Evolutionary conservation across 352 stramenopile genomes (phyloP).

Genomic region (Pythium aphanidermatum): DNA sequence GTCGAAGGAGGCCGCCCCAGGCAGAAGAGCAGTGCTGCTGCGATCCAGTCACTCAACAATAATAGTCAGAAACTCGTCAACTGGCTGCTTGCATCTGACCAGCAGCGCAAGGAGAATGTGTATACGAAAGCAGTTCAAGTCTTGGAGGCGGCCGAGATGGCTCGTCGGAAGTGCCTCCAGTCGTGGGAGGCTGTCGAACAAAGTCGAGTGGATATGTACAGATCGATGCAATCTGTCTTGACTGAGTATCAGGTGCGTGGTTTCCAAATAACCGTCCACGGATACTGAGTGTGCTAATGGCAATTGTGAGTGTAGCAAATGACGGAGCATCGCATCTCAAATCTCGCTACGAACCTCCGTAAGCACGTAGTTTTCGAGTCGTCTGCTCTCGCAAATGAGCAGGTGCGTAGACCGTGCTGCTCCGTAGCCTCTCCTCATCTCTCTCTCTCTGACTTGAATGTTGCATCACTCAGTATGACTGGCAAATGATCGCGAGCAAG

Average conservation of each 20-base stretch:
- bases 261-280: background rate
- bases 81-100: constrained; percentile 64
- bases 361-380: constrained; percentile 84
- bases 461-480: constrained; percentile 57
- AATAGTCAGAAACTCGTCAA: constrained; percentile 74
- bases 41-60: constrained; percentile 46
- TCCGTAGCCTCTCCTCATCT: background rate
- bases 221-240: constrained; percentile 56
- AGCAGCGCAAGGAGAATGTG: constrained; percentile 66
- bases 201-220: constrained; percentile 62
- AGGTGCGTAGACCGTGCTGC: constrained; percentile 29
- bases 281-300: background rate
- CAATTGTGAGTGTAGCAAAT: constrained; percentile 41
- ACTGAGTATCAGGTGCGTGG: constrained; percentile 70
- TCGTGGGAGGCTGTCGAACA: constrained; percentile 60
- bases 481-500: constrained; percentile 68
- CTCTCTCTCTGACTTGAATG: background rate
- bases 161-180: constrained; percentile 51
- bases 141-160: constrained; percentile 61
- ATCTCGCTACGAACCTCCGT: constrained; percentile 63
- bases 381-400: constrained; percentile 70
- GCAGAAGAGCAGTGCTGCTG: constrained; percentile 9
- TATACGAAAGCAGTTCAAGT: constrained; percentile 46
- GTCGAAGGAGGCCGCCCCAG: background rate
- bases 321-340: constrained; percentile 64